Percentiles rank a stretch among this genome's conserved stretches.
These are phyloP conservation scores for Sporothrix protearum DNA, from an alignment of 2,329 filamentous ascomycete species.

Conservation along the genomic window DNA sequence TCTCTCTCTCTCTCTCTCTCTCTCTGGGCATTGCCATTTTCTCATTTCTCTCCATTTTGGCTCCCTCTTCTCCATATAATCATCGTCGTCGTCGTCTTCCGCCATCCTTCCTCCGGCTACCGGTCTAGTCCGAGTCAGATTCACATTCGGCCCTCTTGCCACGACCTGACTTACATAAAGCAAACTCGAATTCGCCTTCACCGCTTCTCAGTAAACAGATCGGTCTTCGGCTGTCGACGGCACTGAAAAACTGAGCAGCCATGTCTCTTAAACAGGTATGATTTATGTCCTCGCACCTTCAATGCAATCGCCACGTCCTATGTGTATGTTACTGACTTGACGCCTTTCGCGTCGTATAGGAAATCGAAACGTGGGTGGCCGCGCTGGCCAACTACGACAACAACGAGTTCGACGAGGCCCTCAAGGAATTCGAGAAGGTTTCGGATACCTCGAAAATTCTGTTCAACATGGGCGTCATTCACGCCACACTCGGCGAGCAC, in stretches of 20 bases:
- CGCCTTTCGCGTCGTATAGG: slow-evolving; percentile 50
- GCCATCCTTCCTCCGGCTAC: not conserved
- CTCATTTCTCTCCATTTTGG: not conserved
- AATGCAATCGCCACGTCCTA: not conserved
- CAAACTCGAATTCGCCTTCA: not conserved
- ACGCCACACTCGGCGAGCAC: slow-evolving; percentile 93
- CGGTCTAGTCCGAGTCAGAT: not conserved
- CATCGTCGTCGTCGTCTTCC: not conserved
- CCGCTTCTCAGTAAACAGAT: slow-evolving; percentile 1
- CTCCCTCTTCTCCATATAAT: slow-evolving; percentile 5
- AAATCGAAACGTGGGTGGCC: slow-evolving; percentile 98
- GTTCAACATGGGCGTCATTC: slow-evolving; percentile 97
- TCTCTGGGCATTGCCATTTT: not conserved
- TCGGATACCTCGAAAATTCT: slow-evolving; percentile 95
- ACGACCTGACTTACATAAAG: not conserved
- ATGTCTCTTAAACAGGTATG: slow-evolving; percentile 45
- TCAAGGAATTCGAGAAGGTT: slow-evolving; percentile 80
- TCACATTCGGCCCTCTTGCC: not conserved
- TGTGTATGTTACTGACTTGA: not conserved
- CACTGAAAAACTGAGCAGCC: slow-evolving; percentile 17
- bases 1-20: not conserved
- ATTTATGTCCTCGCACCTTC: not conserved
- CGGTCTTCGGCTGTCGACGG: not conserved
- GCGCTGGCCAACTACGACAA: slow-evolving; percentile 91
- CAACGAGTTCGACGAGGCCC: slow-evolving; percentile 90